Conservation (phyloP, 306 rosid species). For the Benincasa hispida region DNA sequence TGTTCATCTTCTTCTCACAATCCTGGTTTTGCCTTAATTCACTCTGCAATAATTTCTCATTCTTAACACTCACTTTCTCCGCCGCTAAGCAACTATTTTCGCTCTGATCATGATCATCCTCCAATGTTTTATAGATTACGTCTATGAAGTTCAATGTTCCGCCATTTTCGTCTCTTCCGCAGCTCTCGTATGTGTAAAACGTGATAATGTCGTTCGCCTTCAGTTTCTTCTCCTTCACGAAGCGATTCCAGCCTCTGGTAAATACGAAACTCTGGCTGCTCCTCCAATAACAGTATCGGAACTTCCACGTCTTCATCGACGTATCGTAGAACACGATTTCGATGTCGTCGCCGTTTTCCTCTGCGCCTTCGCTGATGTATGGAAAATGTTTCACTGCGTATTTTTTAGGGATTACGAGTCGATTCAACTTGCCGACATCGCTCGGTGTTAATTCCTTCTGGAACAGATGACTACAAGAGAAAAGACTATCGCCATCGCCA, state of each 20-base stretch:
- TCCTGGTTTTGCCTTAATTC: background rate
- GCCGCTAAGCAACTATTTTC: constrained; percentile 7
- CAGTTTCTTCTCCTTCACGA: constrained; percentile 34
- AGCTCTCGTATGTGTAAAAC: constrained; percentile 25
- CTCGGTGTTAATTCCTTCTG: constrained; percentile 79
- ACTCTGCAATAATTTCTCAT: background rate
- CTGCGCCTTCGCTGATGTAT: constrained; percentile 16
- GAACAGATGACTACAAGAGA: constrained; percentile 40
- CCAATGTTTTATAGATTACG: constrained; percentile 4
- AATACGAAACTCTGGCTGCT: constrained; percentile 42
- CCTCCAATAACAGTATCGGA: constrained; percentile 39
- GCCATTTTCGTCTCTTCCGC: constrained; percentile 14
- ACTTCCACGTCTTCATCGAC: constrained; percentile 28
- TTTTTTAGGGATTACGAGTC: constrained; percentile 72
- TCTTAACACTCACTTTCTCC: background rate
- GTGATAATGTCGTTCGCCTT: constrained; percentile 33
- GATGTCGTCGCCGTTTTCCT: constrained; percentile 17
- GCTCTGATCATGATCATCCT: constrained; percentile 3
- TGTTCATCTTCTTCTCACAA: background rate
- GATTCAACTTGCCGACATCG: constrained; percentile 76
- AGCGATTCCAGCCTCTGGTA: constrained; percentile 48
- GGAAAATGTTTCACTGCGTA: constrained; percentile 68
- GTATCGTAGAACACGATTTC: constrained; percentile 35
- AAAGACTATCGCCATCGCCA: constrained; percentile 19
- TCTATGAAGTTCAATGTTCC: constrained; percentile 28